Evolutionary conservation across 352 stramenopile genomes (phyloP).

Genomic region (Halophytophthora batemanensis): DNA sequence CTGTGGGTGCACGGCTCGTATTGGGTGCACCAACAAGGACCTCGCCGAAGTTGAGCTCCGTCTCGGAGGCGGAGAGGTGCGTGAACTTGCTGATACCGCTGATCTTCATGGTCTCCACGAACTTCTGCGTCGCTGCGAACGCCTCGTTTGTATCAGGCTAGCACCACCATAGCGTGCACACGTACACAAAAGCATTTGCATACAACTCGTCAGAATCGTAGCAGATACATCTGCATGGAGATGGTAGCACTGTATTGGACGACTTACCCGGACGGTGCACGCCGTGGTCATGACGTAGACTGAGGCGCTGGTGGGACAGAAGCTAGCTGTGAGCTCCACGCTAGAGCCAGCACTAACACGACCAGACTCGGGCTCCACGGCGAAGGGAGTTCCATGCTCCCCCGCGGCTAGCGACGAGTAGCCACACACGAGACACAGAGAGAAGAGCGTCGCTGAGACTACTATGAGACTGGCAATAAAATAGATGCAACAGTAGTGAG

Average conservation of each 20-base stretch:
- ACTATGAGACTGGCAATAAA: no score
- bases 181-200: neutral
- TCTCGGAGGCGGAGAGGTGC: constrained; percentile 79
- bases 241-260: neutral
- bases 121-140: constrained; percentile 16
- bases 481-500: neutral
- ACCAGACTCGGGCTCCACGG: constrained; percentile 67
- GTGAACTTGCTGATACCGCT: constrained; percentile 89
- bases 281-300: constrained; percentile 85
- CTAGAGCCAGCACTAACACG: constrained; percentile 57
- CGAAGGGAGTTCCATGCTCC: constrained; percentile 71
- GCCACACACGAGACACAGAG: neutral
- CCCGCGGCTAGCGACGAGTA: constrained; percentile 28
- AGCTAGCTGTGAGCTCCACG: constrained; percentile 69
- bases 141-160: constrained; percentile 29
- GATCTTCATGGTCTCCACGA: constrained; percentile 76
- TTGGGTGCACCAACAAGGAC: constrained; percentile 63
- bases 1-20: constrained; percentile 38
- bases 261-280: constrained; percentile 55
- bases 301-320: constrained; percentile 64
- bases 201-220: neutral
- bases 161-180: neutral
- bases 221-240: no score
- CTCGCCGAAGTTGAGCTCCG: constrained; percentile 81
- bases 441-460: neutral